Evolutionary conservation across 2,329 filamentous ascomycete genomes (phyloP).

Genomic region (Alternaria gansuensis): DNA sequence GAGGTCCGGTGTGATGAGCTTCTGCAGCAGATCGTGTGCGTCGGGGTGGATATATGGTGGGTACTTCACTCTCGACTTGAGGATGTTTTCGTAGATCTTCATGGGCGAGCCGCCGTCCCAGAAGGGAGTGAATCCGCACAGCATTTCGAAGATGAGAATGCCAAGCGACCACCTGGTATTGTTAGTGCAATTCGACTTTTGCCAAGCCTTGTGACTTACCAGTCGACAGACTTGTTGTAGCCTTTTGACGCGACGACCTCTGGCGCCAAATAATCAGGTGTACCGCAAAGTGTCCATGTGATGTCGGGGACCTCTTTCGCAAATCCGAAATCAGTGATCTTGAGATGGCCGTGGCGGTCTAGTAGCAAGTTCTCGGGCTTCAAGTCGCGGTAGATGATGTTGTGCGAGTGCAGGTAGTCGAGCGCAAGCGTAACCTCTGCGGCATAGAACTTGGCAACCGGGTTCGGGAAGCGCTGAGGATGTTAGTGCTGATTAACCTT

Average conservation of each 20-base stretch:
- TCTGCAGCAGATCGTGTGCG: conserved; percentile 89
- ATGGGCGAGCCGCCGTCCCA: conserved; percentile 98
- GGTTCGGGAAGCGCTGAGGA: conserved; percentile 90
- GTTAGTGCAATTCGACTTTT: conserved; percentile 18
- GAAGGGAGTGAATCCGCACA: conserved; percentile 98
- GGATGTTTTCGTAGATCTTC: conserved; percentile 99
- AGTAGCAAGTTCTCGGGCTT: conserved; percentile 95
- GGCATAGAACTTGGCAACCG: conserved; percentile 98
- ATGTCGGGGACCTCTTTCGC: conserved; percentile 98
- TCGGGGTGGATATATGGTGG: conserved; percentile 94
- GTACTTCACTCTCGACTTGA: conserved; percentile 95
- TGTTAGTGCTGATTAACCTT: conserved; percentile 1
- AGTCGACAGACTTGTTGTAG: conserved; percentile 99
- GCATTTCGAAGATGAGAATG: conserved; percentile 99
- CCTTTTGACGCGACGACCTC: conserved; percentile 99
- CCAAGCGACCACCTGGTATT: conserved; percentile 89
- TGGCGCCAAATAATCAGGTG: conserved; percentile 94
- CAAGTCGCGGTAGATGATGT: conserved; percentile 97
- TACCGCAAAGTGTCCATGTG: conserved; percentile 98
- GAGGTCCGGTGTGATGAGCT: conserved; percentile 91
- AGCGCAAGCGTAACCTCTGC: conserved; percentile 95
- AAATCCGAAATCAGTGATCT: conserved; percentile 98
- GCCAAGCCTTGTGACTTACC: conserved; percentile 66
- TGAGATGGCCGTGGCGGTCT: conserved; percentile 91
- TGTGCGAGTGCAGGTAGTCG: conserved; percentile 91